These are phyloP conservation scores for Flagelloscypha sp. DNA, from an alignment of 768 basidiomycete species.

Conservation along the genomic window DNA sequence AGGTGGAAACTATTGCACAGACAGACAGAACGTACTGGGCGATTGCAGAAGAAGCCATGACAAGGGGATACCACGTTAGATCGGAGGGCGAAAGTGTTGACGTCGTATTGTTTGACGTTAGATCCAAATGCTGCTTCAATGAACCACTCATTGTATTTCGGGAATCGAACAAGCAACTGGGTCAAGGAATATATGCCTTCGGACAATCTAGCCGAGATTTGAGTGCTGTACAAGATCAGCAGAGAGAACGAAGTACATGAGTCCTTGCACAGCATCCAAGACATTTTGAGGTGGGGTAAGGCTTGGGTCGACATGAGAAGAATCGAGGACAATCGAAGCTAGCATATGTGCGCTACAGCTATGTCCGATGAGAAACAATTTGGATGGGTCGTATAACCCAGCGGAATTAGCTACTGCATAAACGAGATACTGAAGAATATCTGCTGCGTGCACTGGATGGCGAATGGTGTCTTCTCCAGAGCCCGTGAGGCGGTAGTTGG, in stretches of 20 bases:
- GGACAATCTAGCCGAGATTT: too few relatives aligned
- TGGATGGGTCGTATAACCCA: slow-evolving; percentile 27
- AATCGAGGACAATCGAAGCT: slow-evolving; percentile 56
- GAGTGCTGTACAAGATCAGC: too few relatives aligned
- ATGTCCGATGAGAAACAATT: slow-evolving; percentile 62
- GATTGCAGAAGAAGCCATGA: slow-evolving; percentile 82
- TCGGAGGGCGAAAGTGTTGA: slow-evolving; percentile 34
- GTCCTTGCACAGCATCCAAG: slow-evolving; percentile 37
- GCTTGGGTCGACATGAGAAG: slow-evolving; percentile 28
- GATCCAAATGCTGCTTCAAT: slow-evolving; percentile 55
- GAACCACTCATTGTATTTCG: slow-evolving; percentile 63
- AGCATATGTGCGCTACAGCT: slow-evolving; percentile 82
- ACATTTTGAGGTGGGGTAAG: slow-evolving; percentile 39
- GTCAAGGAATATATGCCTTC: slow-evolving; percentile 79
- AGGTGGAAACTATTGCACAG: too few relatives aligned
- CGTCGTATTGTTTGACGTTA: too few relatives aligned
- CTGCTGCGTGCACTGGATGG: slow-evolving; percentile 68
- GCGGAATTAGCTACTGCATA: slow-evolving; percentile 2
- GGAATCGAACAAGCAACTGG: slow-evolving; percentile 53
- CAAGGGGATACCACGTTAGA: slow-evolving; percentile 25
- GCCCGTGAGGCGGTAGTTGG: slow-evolving; percentile 72
- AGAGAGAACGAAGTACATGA: too few relatives aligned
- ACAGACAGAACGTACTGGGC: too few relatives aligned
- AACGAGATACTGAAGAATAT: slow-evolving; percentile 52
- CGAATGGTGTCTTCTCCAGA: slow-evolving; percentile 28